These are phyloP conservation scores for Syzygium malaccense DNA, from an alignment of 441 rosid genomes.

Conservation along the genomic window DNA sequence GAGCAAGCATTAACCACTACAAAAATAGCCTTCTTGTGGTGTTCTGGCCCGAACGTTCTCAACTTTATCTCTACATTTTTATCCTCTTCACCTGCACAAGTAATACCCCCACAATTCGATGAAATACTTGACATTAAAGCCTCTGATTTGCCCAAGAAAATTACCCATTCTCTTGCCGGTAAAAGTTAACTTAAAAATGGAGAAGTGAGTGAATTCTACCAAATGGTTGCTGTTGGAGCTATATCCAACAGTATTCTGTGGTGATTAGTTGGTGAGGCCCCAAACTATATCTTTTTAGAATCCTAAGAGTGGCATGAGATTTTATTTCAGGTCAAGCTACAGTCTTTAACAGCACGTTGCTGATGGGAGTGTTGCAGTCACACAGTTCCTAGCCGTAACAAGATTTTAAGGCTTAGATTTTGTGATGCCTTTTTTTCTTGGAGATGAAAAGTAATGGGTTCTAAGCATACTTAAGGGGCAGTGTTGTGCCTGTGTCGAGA, in stretches of 20 bases:
- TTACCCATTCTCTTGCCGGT: neutral
- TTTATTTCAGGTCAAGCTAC: neutral
- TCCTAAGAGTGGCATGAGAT: neutral
- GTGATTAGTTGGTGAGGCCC: neutral
- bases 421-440: neutral
- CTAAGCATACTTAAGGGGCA: neutral
- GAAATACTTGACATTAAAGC: neutral
- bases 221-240: neutral
- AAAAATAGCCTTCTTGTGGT: conserved; percentile 56
- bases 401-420: neutral
- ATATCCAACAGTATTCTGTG: neutral
- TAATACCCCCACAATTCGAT: neutral
- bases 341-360: neutral
- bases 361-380: neutral
- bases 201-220: neutral
- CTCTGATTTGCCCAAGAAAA: neutral
- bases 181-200: neutral
- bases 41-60: conserved; percentile 61
- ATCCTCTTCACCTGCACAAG: conserved; percentile 78
- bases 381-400: neutral
- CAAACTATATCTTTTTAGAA: neutral
- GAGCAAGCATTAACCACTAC: conserved; percentile 90
- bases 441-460: neutral
- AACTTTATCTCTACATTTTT: conserved; percentile 85
- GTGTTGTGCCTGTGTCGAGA: neutral